Evolutionary conservation across 2,329 filamentous ascomycete species (phyloP).

Genomic region (Fusarium foetens): DNA sequence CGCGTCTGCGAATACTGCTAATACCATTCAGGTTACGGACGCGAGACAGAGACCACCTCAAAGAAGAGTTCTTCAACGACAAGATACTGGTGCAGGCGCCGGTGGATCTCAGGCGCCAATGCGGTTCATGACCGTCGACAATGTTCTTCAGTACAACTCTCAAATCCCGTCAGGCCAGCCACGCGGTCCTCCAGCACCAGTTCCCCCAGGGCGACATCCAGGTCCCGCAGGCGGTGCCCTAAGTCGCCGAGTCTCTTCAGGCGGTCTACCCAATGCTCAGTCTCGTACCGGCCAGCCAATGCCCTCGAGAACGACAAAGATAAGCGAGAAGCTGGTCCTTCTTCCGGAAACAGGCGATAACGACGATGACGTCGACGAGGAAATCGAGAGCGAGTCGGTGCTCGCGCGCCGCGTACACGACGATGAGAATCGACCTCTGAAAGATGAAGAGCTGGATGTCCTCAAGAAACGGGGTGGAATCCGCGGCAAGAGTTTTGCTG

Average conservation of each 20-base stretch:
- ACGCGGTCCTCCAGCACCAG: constrained; percentile 71
- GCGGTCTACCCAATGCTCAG: constrained; percentile 54
- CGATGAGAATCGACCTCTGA: constrained; percentile 72
- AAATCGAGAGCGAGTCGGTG: constrained; percentile 58
- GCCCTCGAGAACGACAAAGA: constrained; percentile 89
- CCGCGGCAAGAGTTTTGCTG: constrained; percentile 89
- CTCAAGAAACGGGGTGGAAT: constrained; percentile 70
- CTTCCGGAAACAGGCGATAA: constrained; percentile 81
- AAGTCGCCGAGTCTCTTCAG: constrained; percentile 47
- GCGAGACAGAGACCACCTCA: constrained; percentile 51
- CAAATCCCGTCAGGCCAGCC: constrained; percentile 96
- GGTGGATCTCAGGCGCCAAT: constrained; percentile 59
- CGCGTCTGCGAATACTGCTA: constrained; percentile 23
- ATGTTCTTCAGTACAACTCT: constrained; percentile 91
- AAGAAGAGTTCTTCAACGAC: constrained; percentile 48
- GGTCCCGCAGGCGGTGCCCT: constrained; percentile 26
- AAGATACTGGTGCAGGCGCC: constrained; percentile 46
- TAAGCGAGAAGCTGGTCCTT: constrained; percentile 96
- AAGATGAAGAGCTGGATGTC: constrained; percentile 74
- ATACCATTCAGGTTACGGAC: constrained; percentile 51
- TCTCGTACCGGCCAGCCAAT: constrained; percentile 67
- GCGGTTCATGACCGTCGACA: constrained; percentile 90
- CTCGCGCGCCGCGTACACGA: constrained; percentile 56
- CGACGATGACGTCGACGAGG: constrained; percentile 67
- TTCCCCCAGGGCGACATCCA: constrained; percentile 46